Conservation (phyloP, 306 rosid species). For the Begonia loranthoides region DNA sequence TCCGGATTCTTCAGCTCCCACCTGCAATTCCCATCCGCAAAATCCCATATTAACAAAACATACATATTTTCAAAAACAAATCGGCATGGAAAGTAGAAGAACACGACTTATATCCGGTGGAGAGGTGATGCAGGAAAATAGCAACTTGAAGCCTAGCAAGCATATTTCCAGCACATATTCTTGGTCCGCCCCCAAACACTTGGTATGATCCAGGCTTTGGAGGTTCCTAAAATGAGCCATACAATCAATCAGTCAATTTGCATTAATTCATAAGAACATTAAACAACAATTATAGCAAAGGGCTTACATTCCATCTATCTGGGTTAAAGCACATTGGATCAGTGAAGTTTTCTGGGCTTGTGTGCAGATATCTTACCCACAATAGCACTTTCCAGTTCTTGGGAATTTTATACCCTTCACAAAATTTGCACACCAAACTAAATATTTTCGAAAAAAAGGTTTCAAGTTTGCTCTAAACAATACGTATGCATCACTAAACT, state of each 20-base stretch:
- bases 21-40: conserved; percentile 4
- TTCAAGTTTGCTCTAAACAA: too few species aligned
- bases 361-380: conserved; percentile 14
- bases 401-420: conserved; percentile 21
- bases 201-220: conserved; percentile 16
- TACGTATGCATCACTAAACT: background rate
- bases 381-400: conserved; percentile 11
- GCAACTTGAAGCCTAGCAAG: conserved; percentile 29
- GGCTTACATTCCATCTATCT: conserved; percentile 17
- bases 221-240: too few species aligned
- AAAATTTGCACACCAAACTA: too few species aligned
- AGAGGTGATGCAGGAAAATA: conserved; percentile 26
- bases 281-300: too few species aligned
- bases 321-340: conserved; percentile 21
- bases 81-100: background rate
- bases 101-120: conserved; percentile 22
- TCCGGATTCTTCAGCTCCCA: conserved; percentile 30
- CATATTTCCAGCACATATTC: conserved; percentile 33
- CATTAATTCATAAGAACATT: too few species aligned
- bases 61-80: background rate
- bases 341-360: conserved; percentile 11
- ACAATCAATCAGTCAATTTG: too few species aligned
- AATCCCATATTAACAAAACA: background rate
- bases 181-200: conserved; percentile 28
- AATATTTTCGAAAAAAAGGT: too few species aligned